Evolutionary conservation across 805 yeast species (phyloP), one percentile per base, ranked within the genome.

Genomic region (Saturnispora mendoncae): DNA sequence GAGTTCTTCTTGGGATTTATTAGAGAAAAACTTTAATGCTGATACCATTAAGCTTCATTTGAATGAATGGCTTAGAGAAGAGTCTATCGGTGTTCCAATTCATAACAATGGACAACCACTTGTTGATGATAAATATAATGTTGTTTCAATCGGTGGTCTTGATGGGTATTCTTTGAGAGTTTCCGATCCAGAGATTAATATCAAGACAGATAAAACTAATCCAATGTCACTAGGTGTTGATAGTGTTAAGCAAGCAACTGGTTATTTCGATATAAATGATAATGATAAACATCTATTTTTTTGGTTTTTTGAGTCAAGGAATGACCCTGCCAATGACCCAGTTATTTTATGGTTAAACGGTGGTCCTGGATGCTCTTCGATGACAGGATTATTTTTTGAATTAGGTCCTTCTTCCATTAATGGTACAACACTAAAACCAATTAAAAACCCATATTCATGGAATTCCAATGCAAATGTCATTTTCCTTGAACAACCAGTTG

Each of bases 281-380:
- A 46, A 52, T 17, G 96, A 85, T 57, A 86, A 86, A 65, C 96
- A 86, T 64, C 79, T 85, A 58, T 85, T 84, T 66, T 64, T 58
- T 37, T 64, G 92, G 88, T 80, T 80, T 56, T 87, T 86, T 54
- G 95, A 86, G 63, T 80, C 90, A 45, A 76, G 94, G 69, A 81
- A 80, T 58, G 88, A 84, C 61, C 95, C 95, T n/a, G 65, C 65
- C 48, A 83, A 71, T 46, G 95, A 85, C 61, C 95, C 95, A 1
- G 69, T 85, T 31, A 73, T 87, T 38, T 68, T 90, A 51, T 87
- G 96, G 95, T 71, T 86, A 57, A 86, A 86, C 57, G 96, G 96
- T 52, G 96, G 96, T 14, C 95, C 96, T 33, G 96, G 96, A 4
- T 86, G 95, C 64, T 83, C 94, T 13, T 84, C 94, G 9, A 64